Conservation (phyloP, 176 grass and related monocot genomes). For the Carex myosuroides region DNA sequence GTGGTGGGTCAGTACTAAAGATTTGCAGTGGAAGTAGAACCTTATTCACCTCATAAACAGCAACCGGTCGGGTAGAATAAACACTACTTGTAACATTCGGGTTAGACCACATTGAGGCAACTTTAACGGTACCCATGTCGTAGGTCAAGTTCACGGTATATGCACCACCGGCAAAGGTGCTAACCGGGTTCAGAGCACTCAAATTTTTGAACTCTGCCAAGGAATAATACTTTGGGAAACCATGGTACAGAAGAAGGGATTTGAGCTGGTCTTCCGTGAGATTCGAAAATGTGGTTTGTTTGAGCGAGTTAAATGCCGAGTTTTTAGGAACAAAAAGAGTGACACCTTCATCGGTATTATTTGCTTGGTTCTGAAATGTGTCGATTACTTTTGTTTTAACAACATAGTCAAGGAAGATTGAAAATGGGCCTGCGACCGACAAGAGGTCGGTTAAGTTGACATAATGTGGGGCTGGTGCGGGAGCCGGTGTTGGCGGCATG, state of each 20-base stretch:
- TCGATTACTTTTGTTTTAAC: constrained; percentile 57
- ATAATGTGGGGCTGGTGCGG: constrained; percentile 40
- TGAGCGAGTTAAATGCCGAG: constrained; percentile 56
- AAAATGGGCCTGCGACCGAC: constrained; percentile 73
- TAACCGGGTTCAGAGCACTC: constrained; percentile 54
- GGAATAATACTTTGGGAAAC: constrained; percentile 75
- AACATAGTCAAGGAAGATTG: constrained; percentile 70
- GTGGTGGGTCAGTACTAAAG: constrained; percentile 64
- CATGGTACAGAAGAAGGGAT: constrained; percentile 69
- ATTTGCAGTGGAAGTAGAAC: constrained; percentile 79
- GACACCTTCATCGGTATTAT: constrained; percentile 63
- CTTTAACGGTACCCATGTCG: constrained; percentile 45
- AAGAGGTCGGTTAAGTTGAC: constrained; percentile 87
- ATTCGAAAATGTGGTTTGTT: constrained; percentile 54
- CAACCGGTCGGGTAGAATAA: constrained; percentile 56
- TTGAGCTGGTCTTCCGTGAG: constrained; percentile 75
- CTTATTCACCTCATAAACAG: constrained; percentile 63
- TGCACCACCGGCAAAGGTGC: constrained; percentile 59
- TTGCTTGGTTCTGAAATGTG: constrained; percentile 87
- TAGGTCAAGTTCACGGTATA: constrained; percentile 78
- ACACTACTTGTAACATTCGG: constrained; percentile 84
- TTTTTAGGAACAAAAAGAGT: constrained; percentile 83
- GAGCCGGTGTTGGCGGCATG: constrained; percentile 53
- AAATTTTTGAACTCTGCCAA: constrained; percentile 77
- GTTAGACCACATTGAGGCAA: constrained; percentile 83